Conservation (phyloP, 177 flowering plant species). For the Vitis hybrid region DNA sequence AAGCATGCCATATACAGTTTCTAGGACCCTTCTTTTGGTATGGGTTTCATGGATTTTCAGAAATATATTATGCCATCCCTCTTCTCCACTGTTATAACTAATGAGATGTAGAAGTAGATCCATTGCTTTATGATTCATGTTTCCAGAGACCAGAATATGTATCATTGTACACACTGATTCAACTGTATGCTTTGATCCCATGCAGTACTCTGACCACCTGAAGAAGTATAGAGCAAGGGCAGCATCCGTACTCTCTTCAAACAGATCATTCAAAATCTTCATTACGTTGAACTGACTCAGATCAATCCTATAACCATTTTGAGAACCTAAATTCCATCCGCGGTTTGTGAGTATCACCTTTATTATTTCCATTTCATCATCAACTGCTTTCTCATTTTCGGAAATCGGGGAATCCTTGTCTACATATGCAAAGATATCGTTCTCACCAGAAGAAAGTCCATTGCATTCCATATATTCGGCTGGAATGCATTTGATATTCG, state of each 20-base stretch:
- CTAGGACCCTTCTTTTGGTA: constrained; percentile 19
- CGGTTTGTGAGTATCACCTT: constrained; percentile 24
- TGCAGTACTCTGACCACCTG: constrained; percentile 36
- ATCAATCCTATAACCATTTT: constrained; percentile 14
- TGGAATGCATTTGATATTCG: constrained; percentile 2
- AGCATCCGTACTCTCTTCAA: constrained; percentile 37
- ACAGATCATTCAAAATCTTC: constrained; percentile 36
- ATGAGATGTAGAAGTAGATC: constrained; percentile 32
- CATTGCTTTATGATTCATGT: constrained; percentile 42
- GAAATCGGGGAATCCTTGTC: not conserved
- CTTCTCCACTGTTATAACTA: constrained; percentile 15
- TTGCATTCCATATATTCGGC: not conserved
- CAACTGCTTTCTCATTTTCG: not conserved
- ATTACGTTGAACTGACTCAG: constrained; percentile 23
- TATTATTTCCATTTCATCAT: constrained; percentile 19
- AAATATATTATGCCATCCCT: constrained; percentile 14
- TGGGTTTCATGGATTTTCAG: constrained; percentile 26
- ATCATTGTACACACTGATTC: constrained; percentile 39
- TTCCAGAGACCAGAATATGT: constrained; percentile 41
- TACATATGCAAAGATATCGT: not conserved
- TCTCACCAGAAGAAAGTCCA: not conserved
- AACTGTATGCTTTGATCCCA: constrained; percentile 23
- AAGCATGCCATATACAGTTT: constrained; percentile 41
- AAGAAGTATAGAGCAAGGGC: constrained; percentile 39
- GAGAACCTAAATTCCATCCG: constrained; percentile 31